Percentiles rank a stretch among this genome's conserved stretches.
Evolutionary conservation across 768 basidiomycete species (phyloP).

Genomic region (Porpolomopsis calyptriformis): DNA sequence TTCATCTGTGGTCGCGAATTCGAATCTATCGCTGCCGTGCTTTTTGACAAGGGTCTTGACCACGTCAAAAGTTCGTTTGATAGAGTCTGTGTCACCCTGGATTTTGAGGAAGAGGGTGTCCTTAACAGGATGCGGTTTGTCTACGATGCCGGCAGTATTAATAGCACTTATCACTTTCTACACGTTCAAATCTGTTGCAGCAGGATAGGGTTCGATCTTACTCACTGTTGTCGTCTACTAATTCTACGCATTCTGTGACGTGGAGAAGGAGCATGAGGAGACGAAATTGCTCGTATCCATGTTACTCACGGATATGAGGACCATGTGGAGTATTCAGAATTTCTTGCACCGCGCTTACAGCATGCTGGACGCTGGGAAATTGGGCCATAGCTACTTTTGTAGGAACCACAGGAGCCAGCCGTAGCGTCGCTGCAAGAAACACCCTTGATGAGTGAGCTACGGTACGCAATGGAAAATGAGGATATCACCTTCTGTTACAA

Average conservation of each 20-base stretch:
- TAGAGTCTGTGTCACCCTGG: conserved; percentile 58
- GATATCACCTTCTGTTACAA: conserved; percentile 70
- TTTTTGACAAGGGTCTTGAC: conserved; percentile 53
- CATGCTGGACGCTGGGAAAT: conserved; percentile 69
- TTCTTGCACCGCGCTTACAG: conserved; percentile 74
- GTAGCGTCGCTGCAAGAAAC: conserved; percentile 65
- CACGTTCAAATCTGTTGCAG: neutral
- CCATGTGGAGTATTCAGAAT: conserved; percentile 51
- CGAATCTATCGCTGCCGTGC: conserved; percentile 58
- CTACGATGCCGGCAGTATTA: conserved; percentile 52
- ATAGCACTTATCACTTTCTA: conserved; percentile 49
- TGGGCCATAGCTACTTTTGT: conserved; percentile 83
- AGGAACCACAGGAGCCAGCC: conserved; percentile 70
- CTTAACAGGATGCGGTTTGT: conserved; percentile 50
- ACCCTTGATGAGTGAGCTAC: conserved; percentile 2
- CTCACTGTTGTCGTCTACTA: conserved; percentile 68
- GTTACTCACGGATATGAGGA: conserved; percentile 56
- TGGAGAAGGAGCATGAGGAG: neutral
- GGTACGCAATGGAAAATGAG: neutral
- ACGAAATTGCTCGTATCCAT: neutral
- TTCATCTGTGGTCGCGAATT: conserved; percentile 62
- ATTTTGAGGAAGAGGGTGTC: conserved; percentile 91
- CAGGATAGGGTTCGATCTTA: neutral
- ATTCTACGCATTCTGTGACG: conserved; percentile 76
- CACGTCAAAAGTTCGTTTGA: conserved; percentile 45